phyloP scores from a whole-genome alignment of 2,329 filamentous ascomycete species.

The Intubia oerlemansii region DNA sequence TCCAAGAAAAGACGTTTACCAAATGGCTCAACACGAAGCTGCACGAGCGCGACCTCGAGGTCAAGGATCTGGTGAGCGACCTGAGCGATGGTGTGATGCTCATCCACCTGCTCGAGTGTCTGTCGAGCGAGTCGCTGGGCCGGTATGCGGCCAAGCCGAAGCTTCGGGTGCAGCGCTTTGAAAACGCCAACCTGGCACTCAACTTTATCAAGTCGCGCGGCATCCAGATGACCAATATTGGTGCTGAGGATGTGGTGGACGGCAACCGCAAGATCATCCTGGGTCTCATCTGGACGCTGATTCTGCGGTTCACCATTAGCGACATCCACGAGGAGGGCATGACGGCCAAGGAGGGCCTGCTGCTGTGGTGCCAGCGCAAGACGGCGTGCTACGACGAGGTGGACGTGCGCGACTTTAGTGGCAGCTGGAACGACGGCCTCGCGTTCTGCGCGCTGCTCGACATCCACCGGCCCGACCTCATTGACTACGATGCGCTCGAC shows the following conservation, averaged over 20 bases:
- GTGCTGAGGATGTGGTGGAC: constrained; percentile 93
- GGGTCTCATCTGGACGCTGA: constrained; percentile 93
- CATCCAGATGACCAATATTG: constrained; percentile 97
- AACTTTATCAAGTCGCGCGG: constrained; percentile 68
- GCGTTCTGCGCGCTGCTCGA: constrained; percentile 93
- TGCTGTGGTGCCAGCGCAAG: constrained; percentile 96
- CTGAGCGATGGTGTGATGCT: constrained; percentile 87
- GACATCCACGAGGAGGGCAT: constrained; percentile 97
- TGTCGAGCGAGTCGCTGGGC: constrained; percentile 83
- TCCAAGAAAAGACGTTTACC: constrained; percentile 97
- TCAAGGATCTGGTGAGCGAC: constrained; percentile 74
- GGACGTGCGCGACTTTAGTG: constrained; percentile 83
- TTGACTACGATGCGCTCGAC: constrained; percentile 88
- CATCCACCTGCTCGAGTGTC: constrained; percentile 91
- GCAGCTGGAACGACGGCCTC: constrained; percentile 91
- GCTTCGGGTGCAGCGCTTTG: constrained; percentile 86
- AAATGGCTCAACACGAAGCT: constrained; percentile 99
- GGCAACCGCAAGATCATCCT: constrained; percentile 96
- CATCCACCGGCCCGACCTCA: constrained; percentile 90
- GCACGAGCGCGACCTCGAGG: constrained; percentile 51
- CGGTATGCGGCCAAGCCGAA: constrained; percentile 94
- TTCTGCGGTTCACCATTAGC: constrained; percentile 93
- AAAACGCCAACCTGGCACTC: constrained; percentile 91
- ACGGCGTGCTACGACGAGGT: constrained; percentile 97
- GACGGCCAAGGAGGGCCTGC: constrained; percentile 86